Evolutionary conservation across 306 rosid species (phyloP).

Genomic region (Lupinus albus): DNA sequence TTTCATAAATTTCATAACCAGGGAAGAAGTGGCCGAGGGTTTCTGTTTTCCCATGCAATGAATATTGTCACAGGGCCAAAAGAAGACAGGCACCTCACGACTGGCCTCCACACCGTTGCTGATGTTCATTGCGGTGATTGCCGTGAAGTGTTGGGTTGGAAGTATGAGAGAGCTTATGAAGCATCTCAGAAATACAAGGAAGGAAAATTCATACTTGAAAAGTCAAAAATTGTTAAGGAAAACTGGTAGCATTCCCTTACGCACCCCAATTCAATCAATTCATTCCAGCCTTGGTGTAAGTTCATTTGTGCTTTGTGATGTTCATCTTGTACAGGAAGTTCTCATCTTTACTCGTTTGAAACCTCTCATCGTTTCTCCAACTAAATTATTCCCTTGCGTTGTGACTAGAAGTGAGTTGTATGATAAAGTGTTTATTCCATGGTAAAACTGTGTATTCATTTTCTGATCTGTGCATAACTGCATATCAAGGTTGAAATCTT

Average conservation of each 20-base stretch:
- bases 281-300: conserved; percentile 43
- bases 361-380: conserved; percentile 52
- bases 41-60: conserved; percentile 96
- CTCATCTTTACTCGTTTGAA: conserved; percentile 45
- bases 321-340: conserved; percentile 61
- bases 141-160: conserved; percentile 94
- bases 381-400: conserved; percentile 43
- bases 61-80: conserved; percentile 76
- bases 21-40: conserved; percentile 94
- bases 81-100: conserved; percentile 87
- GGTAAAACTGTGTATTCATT: conserved; percentile 43
- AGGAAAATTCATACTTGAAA: conserved; percentile 94
- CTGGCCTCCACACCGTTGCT: conserved; percentile 97
- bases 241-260: conserved; percentile 69
- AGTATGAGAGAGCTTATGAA: conserved; percentile 87
- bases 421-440: conserved; percentile 43
- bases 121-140: conserved; percentile 85
- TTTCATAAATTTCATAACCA: conserved; percentile 42
- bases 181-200: conserved; percentile 95
- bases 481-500: conserved; percentile 34
- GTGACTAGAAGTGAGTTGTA: conserved; percentile 51
- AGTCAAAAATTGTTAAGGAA: conserved; percentile 87
- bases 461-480: conserved; percentile 37
- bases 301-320: conserved; percentile 45
- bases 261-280: conserved; percentile 39